Evolutionary conservation across 148 eudicot genomes (phyloP), one percentile per base, ranked within the genome.

Genomic region (Polygonum maritimum): DNA sequence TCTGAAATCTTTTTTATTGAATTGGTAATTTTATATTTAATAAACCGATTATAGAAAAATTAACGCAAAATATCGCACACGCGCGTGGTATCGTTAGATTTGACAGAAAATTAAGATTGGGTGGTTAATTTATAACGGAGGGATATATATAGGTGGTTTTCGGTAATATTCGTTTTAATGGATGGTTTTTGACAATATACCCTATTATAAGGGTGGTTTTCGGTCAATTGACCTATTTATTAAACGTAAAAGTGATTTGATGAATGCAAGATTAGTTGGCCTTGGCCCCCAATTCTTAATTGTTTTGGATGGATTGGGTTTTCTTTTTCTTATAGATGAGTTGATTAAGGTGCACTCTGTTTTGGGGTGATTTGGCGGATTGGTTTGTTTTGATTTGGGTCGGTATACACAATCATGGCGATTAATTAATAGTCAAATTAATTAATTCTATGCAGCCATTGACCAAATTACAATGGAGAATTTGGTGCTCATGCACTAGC

Each of bases 201-300:
- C 40, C 40, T 39, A 39, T 39, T 5, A 39, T 39, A 39, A 3
- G 5, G 5, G 40, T 39, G 40, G 40, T 39, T 39, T 39, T 39
- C 40, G 40, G 40, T 39, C 40, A 39, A n/a, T 39, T 39, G 40
- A 1, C 40, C 40, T 62, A 9, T 31, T 2, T 63, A 19, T 7
- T 57, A 19, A 31, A 62, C 4, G 39, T 26, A 21, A 26, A 60
- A 60, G 69, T 60, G 31, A 31, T 22, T 22, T 60, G 31, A 31
- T 36, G 41, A 36, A 67, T 38, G 71, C 44, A 67, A 18, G 44
- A 67, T 67, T 67, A 67, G 71, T 67, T 67, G 71, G 71, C 45
- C 31, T 26, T 26, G 31, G 31, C 31, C 31, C 71, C 8, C 19
- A 16, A 67, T 67, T 67, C 7, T 67, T 35, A 9, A 31, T 51